Evolutionary conservation across 2,329 filamentous ascomycete genomes (phyloP), one percentile per base, ranked within the genome.

Genomic region (Penicillium sp.): DNA sequence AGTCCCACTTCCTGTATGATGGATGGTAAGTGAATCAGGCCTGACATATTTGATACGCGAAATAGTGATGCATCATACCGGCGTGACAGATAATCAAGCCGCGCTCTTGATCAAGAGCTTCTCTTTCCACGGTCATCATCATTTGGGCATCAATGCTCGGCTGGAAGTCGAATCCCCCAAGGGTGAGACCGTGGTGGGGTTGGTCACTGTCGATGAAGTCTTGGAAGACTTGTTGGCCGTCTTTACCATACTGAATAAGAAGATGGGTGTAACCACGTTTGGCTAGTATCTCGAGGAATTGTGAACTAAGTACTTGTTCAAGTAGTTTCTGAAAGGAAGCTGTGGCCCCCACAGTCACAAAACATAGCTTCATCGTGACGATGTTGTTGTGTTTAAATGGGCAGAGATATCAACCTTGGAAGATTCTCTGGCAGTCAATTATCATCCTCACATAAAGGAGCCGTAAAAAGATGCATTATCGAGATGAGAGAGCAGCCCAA

Each of bases 311-410:
- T 12, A 88, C 84, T 33, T 88, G 84, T 43, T 82, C 76, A 56
- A 96, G 83, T 2, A 99, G 84, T 7, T 81, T 75, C 52, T 83
- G 81, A 75, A 99, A 99, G 21, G 89, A 85, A 17, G 93, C 92
- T 0, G 93, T 99, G 6, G 94, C 93, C 56, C 94, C 94, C 31
- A 96, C 89, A 0, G 94, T 97, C 55, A 97, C 88, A 64, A 99
- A 90, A 72, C 90, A 94, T 53, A 76, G 47, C 62, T 79, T 81
- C 49, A 63, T 70, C 13, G 53, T 53, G 50, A 25, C 27, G 19
- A 21, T 29, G 13, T 25, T 38, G 25, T 23, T 23, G 17, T 27
- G 15, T 29, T 5, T 21, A 21, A 27, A 15, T n/a, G 2, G 6
- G 5, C 6, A n/a, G 13, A 37, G 10, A 38, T 9, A 23, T 37